phyloP scores from a whole-genome alignment of 371 early-diverging fungal species.

The Mortierella sp. region DNA sequence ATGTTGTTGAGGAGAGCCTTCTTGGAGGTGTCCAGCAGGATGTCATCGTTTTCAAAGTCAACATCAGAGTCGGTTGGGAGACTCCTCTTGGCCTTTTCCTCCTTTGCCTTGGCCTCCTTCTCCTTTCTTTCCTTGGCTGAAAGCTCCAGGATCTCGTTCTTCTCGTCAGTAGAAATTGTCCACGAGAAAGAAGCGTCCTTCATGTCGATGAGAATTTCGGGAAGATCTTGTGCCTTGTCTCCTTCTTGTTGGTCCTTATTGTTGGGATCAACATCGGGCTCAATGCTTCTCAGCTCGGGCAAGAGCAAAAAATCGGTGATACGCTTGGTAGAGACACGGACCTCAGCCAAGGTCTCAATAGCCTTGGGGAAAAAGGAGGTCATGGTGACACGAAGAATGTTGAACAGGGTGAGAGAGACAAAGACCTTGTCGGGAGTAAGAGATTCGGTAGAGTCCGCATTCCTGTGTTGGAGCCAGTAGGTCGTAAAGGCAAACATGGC shows the following conservation, averaged over 20 bases:
- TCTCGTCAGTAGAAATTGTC: conserved; percentile 14
- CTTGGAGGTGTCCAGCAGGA: conserved; percentile 2
- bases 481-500: conserved; percentile 38
- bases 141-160: conserved; percentile 24
- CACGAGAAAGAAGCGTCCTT: conserved; percentile 23
- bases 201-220: conserved; percentile 24
- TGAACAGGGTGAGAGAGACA: conserved; percentile 44
- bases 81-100: not conserved
- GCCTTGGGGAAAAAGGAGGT: conserved; percentile 66
- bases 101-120: not conserved
- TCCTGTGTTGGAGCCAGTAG: conserved; percentile 33
- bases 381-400: conserved; percentile 60
- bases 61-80: not conserved
- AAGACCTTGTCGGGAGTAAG: conserved; percentile 51
- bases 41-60: not conserved
- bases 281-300: conserved; percentile 58
- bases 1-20: conserved; percentile 23
- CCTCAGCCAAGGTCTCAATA: conserved; percentile 64
- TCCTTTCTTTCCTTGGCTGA: conserved; percentile 14
- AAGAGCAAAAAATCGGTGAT: conserved; percentile 64
- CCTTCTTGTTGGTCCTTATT: not conserved
- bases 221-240: conserved; percentile 4
- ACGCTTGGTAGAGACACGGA: conserved; percentile 62
- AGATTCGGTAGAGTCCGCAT: not conserved
- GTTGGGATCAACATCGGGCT: not conserved